Evolutionary conservation across 23 red algal species (phyloP), one percentile per base, ranked within the genome.

Genomic region (Gracilaria caudata): DNA sequence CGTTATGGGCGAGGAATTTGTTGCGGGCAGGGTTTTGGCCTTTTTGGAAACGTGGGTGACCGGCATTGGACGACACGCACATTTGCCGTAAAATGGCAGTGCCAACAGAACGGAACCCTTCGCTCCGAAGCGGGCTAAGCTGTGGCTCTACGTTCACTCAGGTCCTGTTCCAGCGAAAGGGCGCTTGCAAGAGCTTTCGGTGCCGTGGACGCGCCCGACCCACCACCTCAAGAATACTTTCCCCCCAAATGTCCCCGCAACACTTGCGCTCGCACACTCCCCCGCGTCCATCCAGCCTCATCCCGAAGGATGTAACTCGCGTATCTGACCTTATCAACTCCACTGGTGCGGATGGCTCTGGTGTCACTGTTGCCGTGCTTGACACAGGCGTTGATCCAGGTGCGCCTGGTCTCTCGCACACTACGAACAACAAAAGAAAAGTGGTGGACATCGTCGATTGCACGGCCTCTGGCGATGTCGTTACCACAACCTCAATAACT

Each of bases 301-400:
- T 94, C 38, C 91, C 91, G 4, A 86, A 88, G 61, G 55, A 86
- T 57, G 61, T 57, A 35, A 94, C 78, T 6, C 81, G 82, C 60
- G 91, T 89, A 19, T 29, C 91, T 25, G 38, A 13, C 72, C 83
- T 84, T 2, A 73, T 80, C 30, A 20, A 75, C 32, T 74, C 56
- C 30, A 47, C 91, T 43, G 71, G 54, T 1, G 40, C 41, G 23
- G 91, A 94, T 45, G 91, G 91, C 63, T 53, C 71, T 37, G 91
- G 81, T 39, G 58, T 94, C 28, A 82, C 77, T 13, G 83, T 94
- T 63, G 91, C 83, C 23, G 73, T 94, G 7, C 77, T 94, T n/a
- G 91, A 94, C 44, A 94, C 91, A 0, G 91, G 91, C 36, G 92
- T 94, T 34, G 92, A 94, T 77, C 92, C 92, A 9, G 84, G 80